Percentiles rank a stretch among this genome's conserved stretches.
These are phyloP conservation scores for Chimonanthus praecox DNA, from an alignment of 164 flowering plant species.

Conservation along the genomic window DNA sequence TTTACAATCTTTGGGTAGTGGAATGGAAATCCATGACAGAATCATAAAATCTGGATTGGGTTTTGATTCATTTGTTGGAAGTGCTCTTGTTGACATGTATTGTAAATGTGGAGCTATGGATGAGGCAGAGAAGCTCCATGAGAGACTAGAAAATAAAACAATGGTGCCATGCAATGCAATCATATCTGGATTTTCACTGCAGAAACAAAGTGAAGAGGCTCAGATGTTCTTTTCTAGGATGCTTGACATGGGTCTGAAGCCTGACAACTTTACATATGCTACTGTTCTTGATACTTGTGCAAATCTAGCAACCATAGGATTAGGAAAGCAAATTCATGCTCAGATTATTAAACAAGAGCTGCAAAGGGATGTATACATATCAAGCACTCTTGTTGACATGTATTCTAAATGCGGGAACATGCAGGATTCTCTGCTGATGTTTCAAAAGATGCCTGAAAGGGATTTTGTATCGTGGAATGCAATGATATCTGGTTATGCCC, in stretches of 20 bases:
- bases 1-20: constrained; percentile 32
- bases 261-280: constrained; percentile 83
- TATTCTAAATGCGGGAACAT: constrained; percentile 84
- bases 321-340: constrained; percentile 82
- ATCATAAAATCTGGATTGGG: constrained; percentile 66
- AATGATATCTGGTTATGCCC: constrained; percentile 64
- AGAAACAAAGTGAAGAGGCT: constrained; percentile 63
- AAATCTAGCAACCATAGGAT: constrained; percentile 58
- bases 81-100: constrained; percentile 78
- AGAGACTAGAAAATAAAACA: constrained; percentile 34
- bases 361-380: constrained; percentile 57
- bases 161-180: constrained; percentile 77
- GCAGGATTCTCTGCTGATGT: constrained; percentile 53
- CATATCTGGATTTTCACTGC: constrained; percentile 58
- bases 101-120: constrained; percentile 62
- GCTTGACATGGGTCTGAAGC: constrained; percentile 54
- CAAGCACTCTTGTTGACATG: constrained; percentile 80
- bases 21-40: constrained; percentile 57
- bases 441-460: constrained; percentile 44
- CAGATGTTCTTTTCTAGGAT: constrained; percentile 51
- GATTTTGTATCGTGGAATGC: constrained; percentile 91
- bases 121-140: constrained; percentile 68
- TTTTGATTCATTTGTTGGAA: constrained; percentile 45
- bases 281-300: constrained; percentile 80
- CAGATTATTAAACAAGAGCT: constrained; percentile 62